phyloP scores from a whole-genome alignment of 1,139 yeast genomes.

The Protomyces pachydermus region DNA sequence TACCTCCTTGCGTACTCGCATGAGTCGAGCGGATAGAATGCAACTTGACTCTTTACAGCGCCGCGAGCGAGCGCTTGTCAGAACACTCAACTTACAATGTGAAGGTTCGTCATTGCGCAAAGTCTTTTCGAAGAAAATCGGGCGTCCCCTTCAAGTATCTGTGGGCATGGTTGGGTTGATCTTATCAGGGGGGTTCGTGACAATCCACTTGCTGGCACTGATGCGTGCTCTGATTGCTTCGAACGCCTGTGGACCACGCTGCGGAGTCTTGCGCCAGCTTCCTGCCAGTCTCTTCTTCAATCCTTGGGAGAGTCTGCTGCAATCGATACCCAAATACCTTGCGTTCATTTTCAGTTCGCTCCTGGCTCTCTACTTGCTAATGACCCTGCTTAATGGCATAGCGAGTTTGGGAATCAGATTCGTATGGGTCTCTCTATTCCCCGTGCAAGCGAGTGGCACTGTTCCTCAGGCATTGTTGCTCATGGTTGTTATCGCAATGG shows the following conservation, averaged over 20 bases:
- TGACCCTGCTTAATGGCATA: conserved; percentile 32
- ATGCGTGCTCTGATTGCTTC: conserved; percentile 1
- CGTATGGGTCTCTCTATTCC: conserved; percentile 33
- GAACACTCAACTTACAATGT: conserved; percentile 31
- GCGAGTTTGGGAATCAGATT: conserved; percentile 33
- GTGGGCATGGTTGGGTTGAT: conserved; percentile 30
- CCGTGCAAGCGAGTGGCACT: conserved; percentile 31
- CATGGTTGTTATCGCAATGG: conserved; percentile 31
- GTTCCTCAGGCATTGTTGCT: conserved; percentile 34
- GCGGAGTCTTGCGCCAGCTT: conserved; percentile 28
- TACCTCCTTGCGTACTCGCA: conserved; percentile 23
- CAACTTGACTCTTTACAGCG: conserved; percentile 34
- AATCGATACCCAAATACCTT: neutral
- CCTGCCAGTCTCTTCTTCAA: conserved; percentile 11
- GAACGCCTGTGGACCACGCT: conserved; percentile 30
- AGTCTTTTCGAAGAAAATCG: conserved; percentile 29
- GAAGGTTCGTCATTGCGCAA: conserved; percentile 16
- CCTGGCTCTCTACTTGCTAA: conserved; percentile 32
- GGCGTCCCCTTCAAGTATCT: conserved; percentile 29
- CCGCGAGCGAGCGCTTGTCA: conserved; percentile 34
- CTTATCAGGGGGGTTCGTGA: conserved; percentile 28
- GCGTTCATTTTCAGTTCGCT: conserved; percentile 29
- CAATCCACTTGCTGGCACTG: conserved; percentile 30
- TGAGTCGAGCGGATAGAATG: conserved; percentile 33
- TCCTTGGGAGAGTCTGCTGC: conserved; percentile 3